These are phyloP conservation scores for Wickerhamomyces ciferrii DNA, from an alignment of 805 yeast genomes.

Conservation along the genomic window DNA sequence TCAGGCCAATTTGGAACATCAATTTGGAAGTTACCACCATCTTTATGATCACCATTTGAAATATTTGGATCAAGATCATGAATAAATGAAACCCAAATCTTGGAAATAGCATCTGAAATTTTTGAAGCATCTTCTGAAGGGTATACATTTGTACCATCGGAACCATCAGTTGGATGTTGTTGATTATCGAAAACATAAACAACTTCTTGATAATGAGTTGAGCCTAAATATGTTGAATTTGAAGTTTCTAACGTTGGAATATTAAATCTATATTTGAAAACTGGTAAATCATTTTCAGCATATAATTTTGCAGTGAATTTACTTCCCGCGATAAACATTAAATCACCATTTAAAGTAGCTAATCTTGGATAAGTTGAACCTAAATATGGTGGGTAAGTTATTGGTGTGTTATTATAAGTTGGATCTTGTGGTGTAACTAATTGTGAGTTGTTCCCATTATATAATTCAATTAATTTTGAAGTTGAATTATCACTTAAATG, in stretches of 20 bases:
- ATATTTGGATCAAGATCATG: conserved; percentile 36
- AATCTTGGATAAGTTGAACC: conserved; percentile 1
- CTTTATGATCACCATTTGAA: neutral
- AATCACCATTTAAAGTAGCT: conserved; percentile 7
- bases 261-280: conserved; percentile 1
- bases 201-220: neutral
- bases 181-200: conserved; percentile 1
- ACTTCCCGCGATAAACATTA: conserved; percentile 8
- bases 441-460: neutral
- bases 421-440: conserved; percentile 6
- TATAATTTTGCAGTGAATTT: conserved; percentile 1
- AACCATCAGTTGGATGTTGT: neutral
- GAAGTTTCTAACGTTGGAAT: neutral
- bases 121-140: neutral
- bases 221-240: neutral
- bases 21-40: neutral
- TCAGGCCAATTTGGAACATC: conserved; percentile 3
- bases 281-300: conserved; percentile 1
- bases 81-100: conserved; percentile 4
- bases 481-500: neutral
- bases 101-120: conserved; percentile 2
- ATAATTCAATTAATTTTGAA: neutral
- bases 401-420: conserved; percentile 3
- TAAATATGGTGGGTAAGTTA: conserved; percentile 1
- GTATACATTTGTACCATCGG: conserved; percentile 3